phyloP scores from a whole-genome alignment of 768 basidiomycete species.

The Cubamyces lactineus region DNA sequence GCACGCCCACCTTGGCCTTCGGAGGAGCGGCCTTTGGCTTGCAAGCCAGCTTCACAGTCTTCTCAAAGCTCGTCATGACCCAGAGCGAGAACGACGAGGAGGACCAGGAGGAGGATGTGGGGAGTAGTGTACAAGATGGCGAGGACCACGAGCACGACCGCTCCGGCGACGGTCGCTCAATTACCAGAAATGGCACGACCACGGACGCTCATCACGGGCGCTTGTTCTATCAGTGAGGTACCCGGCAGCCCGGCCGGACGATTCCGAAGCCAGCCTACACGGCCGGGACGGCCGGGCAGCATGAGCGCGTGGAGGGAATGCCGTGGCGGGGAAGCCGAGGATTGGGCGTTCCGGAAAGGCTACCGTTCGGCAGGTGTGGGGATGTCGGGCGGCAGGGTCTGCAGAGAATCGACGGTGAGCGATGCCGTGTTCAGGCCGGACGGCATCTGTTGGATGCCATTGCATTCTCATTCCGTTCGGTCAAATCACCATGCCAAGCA shows the following conservation, averaged over 20 bases:
- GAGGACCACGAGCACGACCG: slow-evolving; percentile 3
- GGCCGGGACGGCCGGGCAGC: too few species aligned
- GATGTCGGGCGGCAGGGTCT: too few species aligned
- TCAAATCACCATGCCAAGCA: background rate
- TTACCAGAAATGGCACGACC: slow-evolving; percentile 9
- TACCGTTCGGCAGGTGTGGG: too few species aligned
- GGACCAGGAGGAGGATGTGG: slow-evolving; percentile 2
- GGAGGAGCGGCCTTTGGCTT: slow-evolving; percentile 96
- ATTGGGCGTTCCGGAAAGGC: too few species aligned
- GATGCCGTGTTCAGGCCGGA: too few species aligned
- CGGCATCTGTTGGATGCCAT: too few species aligned
- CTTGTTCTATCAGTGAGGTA: background rate
- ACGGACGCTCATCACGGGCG: background rate
- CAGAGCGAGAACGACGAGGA: background rate
- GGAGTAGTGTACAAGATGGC: slow-evolving; percentile 18
- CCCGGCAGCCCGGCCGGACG: slow-evolving; percentile 2
- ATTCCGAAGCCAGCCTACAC: background rate
- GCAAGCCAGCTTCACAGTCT: slow-evolving; percentile 94
- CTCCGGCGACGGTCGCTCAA: background rate
- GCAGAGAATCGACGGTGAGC: too few species aligned
- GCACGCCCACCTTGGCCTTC: slow-evolving; percentile 79
- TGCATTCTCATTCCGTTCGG: too few species aligned
- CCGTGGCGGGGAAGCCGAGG: background rate
- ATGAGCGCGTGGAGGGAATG: background rate
- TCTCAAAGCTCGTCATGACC: slow-evolving; percentile 66